Evolutionary conservation across 495 filamentous ascomycete genomes (phyloP).

Genomic region (Umbilicaria muhlenbergii): DNA sequence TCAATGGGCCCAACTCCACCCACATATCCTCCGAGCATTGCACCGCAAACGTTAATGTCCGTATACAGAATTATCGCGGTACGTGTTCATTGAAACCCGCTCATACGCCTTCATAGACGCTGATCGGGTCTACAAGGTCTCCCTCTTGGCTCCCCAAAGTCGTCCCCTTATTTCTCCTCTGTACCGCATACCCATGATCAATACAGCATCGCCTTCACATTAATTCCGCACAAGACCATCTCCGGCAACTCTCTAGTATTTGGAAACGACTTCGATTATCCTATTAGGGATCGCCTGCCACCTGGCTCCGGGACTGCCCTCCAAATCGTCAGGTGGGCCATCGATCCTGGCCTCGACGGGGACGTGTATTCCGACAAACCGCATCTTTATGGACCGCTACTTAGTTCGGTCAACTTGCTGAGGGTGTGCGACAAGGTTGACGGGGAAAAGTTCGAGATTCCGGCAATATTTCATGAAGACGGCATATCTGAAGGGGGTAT

Average conservation of each 20-base stretch:
- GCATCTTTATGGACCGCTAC: slow-evolving; percentile 62
- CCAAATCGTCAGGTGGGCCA: slow-evolving; percentile 64
- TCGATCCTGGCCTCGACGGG: slow-evolving; percentile 78
- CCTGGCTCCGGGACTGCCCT: slow-evolving; percentile 71
- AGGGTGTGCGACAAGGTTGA: slow-evolving; percentile 41
- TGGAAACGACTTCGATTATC: slow-evolving; percentile 84
- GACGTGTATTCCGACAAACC: slow-evolving; percentile 78
- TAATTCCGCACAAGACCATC: slow-evolving; percentile 52
- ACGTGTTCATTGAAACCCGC: slow-evolving; percentile 5
- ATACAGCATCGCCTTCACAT: slow-evolving; percentile 65
- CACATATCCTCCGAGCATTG: slow-evolving; percentile 44
- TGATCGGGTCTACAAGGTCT: slow-evolving; percentile 24
- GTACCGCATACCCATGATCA: slow-evolving; percentile 55
- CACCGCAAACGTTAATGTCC: slow-evolving; percentile 47
- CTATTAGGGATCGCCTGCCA: slow-evolving; percentile 73
- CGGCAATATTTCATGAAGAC: slow-evolving; percentile 6
- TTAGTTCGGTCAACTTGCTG: slow-evolving; percentile 60
- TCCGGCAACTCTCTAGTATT: slow-evolving; percentile 63
- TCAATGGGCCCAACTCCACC: slow-evolving; percentile 47
- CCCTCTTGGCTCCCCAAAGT: slow-evolving; percentile 38
- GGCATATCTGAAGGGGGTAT: slow-evolving; percentile 24
- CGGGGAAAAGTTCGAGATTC: slow-evolving; percentile 14
- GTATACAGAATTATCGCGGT: slow-evolving; percentile 48
- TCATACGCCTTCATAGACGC: neutral
- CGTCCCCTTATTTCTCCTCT: slow-evolving; percentile 58